Conservation (phyloP, 257 asterid species). For the Solanum gracilifrons region DNA sequence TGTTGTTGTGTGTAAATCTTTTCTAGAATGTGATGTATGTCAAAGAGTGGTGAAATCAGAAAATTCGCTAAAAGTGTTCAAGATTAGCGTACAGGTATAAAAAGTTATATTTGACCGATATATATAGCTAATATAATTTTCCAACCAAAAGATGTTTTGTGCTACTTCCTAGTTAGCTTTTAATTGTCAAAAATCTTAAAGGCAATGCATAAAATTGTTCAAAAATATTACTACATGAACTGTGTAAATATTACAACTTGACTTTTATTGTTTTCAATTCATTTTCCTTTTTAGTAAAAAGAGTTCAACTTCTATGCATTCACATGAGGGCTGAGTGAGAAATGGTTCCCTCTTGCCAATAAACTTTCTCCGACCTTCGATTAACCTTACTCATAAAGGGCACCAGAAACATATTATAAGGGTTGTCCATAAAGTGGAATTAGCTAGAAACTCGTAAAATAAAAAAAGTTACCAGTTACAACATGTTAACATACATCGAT, state of each 20-base stretch:
- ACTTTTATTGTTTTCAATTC: background rate
- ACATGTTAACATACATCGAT: background rate
- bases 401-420: background rate
- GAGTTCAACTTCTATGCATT: background rate
- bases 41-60: background rate
- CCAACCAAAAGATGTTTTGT: background rate
- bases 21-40: background rate
- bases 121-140: background rate
- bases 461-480: background rate
- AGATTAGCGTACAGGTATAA: background rate
- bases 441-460: background rate
- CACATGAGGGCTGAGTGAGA: too few species aligned
- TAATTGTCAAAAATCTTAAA: background rate
- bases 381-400: too few species aligned
- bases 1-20: background rate
- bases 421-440: background rate
- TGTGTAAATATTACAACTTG: background rate
- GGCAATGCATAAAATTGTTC: background rate
- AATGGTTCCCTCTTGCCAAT: too few species aligned
- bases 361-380: too few species aligned
- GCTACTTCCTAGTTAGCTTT: background rate
- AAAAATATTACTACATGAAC: background rate
- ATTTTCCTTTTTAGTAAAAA: background rate
- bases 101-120: background rate
- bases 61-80: background rate